These are phyloP conservation scores for Monascus purpureus DNA, from an alignment of 495 filamentous ascomycete species.

Conservation along the genomic window DNA sequence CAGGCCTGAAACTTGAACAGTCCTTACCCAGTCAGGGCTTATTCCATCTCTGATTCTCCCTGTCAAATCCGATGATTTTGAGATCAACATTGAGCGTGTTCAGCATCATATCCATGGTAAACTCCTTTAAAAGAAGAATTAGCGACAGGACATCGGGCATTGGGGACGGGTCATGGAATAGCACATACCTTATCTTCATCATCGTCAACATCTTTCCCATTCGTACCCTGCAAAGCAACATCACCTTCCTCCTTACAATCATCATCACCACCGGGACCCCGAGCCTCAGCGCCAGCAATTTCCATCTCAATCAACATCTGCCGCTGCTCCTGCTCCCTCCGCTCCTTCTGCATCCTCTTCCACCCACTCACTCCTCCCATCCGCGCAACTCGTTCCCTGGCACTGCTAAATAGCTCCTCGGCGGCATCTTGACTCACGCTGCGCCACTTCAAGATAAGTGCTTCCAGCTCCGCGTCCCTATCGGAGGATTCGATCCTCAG, in stretches of 20 bases:
- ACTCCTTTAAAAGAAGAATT: conserved; percentile 20
- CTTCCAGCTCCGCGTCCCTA: conserved; percentile 33
- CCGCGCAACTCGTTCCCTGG: conserved; percentile 24
- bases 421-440: conserved; percentile 33
- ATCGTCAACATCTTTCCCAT: conserved; percentile 7
- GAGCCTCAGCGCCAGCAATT: conserved; percentile 3
- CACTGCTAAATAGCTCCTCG: conserved; percentile 33
- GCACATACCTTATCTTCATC: conserved; percentile 21
- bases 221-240: no score
- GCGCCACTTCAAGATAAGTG: conserved; percentile 35
- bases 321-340: conserved; percentile 18
- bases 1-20: no score
- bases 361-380: conserved; percentile 47
- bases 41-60: conserved; percentile 38
- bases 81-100: conserved; percentile 51
- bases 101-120: conserved; percentile 64
- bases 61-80: conserved; percentile 49
- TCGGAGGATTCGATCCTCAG: conserved; percentile 28
- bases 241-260: conserved; percentile 7
- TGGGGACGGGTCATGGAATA: background rate
- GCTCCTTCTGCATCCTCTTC: conserved; percentile 30
- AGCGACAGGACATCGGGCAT: background rate
- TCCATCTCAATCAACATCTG: conserved; percentile 3
- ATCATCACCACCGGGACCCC: conserved; percentile 10
- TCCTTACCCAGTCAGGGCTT: conserved; percentile 13